These are phyloP conservation scores for Prunus mume DNA, from an alignment of 306 rosid species.

Conservation along the genomic window DNA sequence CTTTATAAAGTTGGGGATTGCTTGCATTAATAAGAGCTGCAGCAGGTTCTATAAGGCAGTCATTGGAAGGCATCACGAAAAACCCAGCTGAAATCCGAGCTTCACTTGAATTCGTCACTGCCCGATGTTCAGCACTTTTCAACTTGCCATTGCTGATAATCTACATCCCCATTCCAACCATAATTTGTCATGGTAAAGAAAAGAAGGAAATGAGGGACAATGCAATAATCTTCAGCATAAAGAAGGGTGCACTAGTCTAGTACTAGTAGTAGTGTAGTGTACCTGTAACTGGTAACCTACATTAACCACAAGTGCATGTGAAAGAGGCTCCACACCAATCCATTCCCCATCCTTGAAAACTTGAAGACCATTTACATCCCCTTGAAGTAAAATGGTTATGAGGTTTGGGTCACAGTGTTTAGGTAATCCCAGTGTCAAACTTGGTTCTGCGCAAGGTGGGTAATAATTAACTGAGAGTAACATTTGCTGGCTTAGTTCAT, in stretches of 20 bases:
- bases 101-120: slow-evolving; percentile 1
- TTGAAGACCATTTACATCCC: slow-evolving; percentile 33
- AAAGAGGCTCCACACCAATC: slow-evolving; percentile 46
- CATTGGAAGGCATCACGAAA: slow-evolving; percentile 4
- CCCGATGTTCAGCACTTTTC: not conserved
- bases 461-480: slow-evolving; percentile 11
- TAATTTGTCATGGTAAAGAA: not conserved
- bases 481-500: slow-evolving; percentile 6
- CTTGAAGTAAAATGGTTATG: slow-evolving; percentile 23
- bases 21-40: slow-evolving; percentile 5
- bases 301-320: slow-evolving; percentile 48
- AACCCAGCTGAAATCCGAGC: slow-evolving; percentile 12
- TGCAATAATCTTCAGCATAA: not conserved
- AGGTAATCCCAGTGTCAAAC: slow-evolving; percentile 28
- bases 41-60: slow-evolving; percentile 6
- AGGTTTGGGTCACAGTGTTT: slow-evolving; percentile 30
- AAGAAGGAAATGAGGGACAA: not conserved
- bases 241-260: not conserved
- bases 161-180: not conserved
- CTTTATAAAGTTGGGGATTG: slow-evolving; percentile 2
- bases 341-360: slow-evolving; percentile 50
- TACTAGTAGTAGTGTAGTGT: no score
- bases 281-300: slow-evolving; percentile 44
- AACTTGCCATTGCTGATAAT: slow-evolving; percentile 5
- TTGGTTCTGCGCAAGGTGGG: slow-evolving; percentile 32